phyloP scores from a whole-genome alignment of 2,329 filamentous ascomycete species.

The Gnomoniopsis smithogilvyi region DNA sequence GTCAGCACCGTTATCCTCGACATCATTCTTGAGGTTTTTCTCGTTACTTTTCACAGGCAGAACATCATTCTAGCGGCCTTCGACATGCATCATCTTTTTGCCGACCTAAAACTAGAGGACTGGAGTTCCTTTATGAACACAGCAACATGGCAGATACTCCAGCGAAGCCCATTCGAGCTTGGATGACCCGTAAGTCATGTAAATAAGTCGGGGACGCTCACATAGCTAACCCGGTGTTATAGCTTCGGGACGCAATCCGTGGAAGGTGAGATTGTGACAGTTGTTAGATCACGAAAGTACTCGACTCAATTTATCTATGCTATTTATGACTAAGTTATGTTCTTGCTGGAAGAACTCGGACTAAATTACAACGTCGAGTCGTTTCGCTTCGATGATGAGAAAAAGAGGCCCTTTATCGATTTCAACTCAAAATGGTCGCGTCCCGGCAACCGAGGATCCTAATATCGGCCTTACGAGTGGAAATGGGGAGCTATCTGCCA shows the following conservation, averaged over 20 bases:
- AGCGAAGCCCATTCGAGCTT: background rate
- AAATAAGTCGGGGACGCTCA: background rate
- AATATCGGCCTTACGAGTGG: constrained; percentile 31
- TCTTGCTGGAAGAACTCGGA: constrained; percentile 34
- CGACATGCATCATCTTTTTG: too few relatives aligned
- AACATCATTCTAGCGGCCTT: too few relatives aligned
- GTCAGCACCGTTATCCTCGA: too few relatives aligned
- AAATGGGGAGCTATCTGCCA: constrained; percentile 22
- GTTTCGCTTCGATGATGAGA: constrained; percentile 23
- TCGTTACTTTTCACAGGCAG: too few relatives aligned
- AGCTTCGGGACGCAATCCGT: background rate
- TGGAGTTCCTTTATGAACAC: too few relatives aligned
- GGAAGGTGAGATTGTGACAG: constrained; percentile 21
- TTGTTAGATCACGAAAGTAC: too few relatives aligned
- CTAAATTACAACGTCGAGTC: constrained; percentile 29
- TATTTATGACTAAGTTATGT: too few relatives aligned
- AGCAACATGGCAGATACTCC: too few relatives aligned
- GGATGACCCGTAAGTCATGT: background rate
- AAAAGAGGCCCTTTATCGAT: constrained; percentile 23
- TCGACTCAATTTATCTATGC: too few relatives aligned
- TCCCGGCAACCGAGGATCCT: constrained; percentile 32
- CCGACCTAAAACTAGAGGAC: too few relatives aligned
- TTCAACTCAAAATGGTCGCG: constrained; percentile 34
- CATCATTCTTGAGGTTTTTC: too few relatives aligned
- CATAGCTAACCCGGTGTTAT: background rate